Percentiles rank a stretch among this genome's conserved stretches.
Conservation (phyloP, 2,329 filamentous ascomycete species). For the Stromatinia cepivora region DNA sequence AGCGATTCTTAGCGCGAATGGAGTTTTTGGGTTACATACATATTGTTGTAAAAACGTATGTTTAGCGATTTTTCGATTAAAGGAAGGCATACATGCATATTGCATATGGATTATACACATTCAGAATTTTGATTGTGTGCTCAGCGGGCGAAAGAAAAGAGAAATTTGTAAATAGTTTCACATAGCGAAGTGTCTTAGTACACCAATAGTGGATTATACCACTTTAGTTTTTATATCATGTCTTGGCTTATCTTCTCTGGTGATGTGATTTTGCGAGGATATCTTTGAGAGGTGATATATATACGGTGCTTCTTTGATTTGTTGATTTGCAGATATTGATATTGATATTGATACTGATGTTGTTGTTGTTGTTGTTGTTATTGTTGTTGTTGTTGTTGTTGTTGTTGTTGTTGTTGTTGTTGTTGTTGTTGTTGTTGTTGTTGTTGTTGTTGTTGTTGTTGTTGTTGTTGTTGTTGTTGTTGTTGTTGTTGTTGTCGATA, state of each 20-base stretch:
- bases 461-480: too few relatives aligned
- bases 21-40: slow-evolving; percentile 12
- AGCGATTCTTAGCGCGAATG: background rate
- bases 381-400: too few relatives aligned
- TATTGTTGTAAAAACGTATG: slow-evolving; percentile 16
- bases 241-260: background rate
- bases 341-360: too few relatives aligned
- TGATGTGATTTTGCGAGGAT: too few relatives aligned
- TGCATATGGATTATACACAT: background rate
- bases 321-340: too few relatives aligned
- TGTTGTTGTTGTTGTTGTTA: too few relatives aligned
- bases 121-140: background rate
- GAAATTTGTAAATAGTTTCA: background rate
- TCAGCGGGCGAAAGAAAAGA: background rate
- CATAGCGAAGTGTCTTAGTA: background rate
- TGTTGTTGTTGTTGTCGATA: too few relatives aligned
- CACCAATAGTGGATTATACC: background rate
- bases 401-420: too few relatives aligned
- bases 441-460: too few relatives aligned
- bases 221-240: background rate
- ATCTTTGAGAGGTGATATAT: too few relatives aligned
- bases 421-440: too few relatives aligned
- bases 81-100: background rate
- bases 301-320: too few relatives aligned
- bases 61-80: background rate